phyloP scores from a whole-genome alignment of 306 rosid species.

The Dryas alaskensis region DNA sequence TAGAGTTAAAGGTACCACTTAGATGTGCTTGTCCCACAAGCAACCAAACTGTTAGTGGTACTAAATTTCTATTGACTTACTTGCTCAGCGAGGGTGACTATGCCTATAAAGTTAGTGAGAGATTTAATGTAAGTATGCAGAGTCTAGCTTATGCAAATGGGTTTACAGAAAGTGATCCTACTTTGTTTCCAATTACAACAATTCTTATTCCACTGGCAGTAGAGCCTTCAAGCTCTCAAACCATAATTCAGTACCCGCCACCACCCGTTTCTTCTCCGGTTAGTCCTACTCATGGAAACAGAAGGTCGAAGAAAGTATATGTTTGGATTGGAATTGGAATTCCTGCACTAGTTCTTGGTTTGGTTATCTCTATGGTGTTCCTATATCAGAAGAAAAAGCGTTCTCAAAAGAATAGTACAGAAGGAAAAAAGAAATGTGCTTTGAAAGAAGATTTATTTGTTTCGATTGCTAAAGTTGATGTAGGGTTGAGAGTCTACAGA shows the following conservation, averaged over 20 bases:
- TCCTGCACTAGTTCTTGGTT: constrained; percentile 19
- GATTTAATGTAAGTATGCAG: constrained; percentile 39
- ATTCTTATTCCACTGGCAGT: constrained; percentile 55
- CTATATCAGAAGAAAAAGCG: constrained; percentile 27
- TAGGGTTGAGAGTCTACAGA: constrained; percentile 34
- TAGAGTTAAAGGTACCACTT: constrained; percentile 55
- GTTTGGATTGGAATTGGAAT: constrained; percentile 28
- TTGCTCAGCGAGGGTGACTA: constrained; percentile 40
- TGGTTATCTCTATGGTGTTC: constrained; percentile 13
- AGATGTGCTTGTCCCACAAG: constrained; percentile 68
- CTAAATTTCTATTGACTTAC: constrained; percentile 47
- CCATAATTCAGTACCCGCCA: constrained; percentile 20
- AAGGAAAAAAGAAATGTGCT: neutral
- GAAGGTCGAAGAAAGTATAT: constrained; percentile 19
- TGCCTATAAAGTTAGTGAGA: constrained; percentile 28
- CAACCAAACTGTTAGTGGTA: constrained; percentile 42
- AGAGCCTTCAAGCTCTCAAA: constrained; percentile 41
- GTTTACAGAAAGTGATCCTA: constrained; percentile 27
- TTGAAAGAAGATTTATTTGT: constrained; percentile 37
- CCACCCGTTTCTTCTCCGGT: constrained; percentile 13
- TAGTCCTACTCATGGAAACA: constrained; percentile 3
- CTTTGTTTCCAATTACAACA: constrained; percentile 42
- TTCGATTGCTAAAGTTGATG: constrained; percentile 50
- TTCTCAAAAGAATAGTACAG: neutral
- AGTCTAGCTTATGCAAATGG: constrained; percentile 49